Percentiles rank a stretch among this genome's conserved stretches.
Evolutionary conservation across 257 asterid genomes (phyloP).

Genomic region (Solanum tarapatanum): DNA sequence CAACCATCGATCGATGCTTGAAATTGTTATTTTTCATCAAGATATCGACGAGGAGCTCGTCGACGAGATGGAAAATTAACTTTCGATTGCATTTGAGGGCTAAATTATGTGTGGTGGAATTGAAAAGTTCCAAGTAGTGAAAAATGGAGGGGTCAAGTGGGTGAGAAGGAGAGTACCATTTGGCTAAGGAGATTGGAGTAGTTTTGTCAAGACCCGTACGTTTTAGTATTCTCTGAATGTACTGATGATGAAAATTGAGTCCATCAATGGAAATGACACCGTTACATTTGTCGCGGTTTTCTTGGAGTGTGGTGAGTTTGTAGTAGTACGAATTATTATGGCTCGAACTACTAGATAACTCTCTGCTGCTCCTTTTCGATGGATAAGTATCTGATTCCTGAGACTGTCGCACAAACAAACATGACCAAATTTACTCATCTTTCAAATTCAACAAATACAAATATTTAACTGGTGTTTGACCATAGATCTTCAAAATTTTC

Average conservation of each 20-base stretch:
- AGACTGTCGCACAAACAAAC: constrained; percentile 19
- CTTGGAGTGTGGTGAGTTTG: constrained; percentile 14
- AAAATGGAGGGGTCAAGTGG: constrained; percentile 80
- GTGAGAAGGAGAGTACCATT: constrained; percentile 46
- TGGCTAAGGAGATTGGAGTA: constrained; percentile 30
- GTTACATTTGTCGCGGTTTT: constrained; percentile 15
- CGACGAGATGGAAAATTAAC: constrained; percentile 60
- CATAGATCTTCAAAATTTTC: neutral
- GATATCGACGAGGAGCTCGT: constrained; percentile 45
- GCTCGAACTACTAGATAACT: constrained; percentile 54
- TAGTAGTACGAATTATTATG: constrained; percentile 32
- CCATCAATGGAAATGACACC: constrained; percentile 14
- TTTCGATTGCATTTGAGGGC: constrained; percentile 43
- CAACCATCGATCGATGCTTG: neutral
- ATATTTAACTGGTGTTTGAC: neutral
- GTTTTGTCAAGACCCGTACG: constrained; percentile 37
- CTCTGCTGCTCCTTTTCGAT: constrained; percentile 43
- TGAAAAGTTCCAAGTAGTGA: constrained; percentile 61
- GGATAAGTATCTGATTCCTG: constrained; percentile 47
- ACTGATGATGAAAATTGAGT: constrained; percentile 18
- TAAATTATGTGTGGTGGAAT: neutral
- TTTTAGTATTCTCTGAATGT: constrained; percentile 50
- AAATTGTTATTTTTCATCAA: neutral
- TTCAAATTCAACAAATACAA: neutral
- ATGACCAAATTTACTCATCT: neutral